Conservation (phyloP, 345 rosid genomes). For the Eucalyptus marginata region DNA sequence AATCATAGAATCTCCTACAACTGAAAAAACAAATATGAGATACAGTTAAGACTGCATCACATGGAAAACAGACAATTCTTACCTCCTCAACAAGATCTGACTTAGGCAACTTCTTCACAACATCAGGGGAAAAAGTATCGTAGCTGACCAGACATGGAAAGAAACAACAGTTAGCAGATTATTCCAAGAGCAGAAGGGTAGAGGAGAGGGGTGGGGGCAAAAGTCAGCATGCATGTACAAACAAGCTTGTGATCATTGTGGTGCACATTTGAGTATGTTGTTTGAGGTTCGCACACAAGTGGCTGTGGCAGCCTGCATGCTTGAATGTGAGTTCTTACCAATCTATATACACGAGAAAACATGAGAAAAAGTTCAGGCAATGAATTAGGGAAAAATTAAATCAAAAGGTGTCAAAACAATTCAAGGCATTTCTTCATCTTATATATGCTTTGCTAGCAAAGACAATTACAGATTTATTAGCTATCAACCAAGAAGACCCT, state of each 20-base stretch:
- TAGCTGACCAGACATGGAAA: constrained; percentile 34
- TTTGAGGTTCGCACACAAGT: not conserved
- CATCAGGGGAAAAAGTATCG: constrained; percentile 74
- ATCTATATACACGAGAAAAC: not conserved
- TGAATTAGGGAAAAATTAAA: not conserved
- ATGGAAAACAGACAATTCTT: not conserved
- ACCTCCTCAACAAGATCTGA: constrained; percentile 81
- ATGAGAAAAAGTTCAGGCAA: not conserved
- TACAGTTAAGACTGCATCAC: not conserved
- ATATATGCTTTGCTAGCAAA: not conserved
- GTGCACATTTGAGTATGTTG: not conserved
- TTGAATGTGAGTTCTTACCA: not conserved
- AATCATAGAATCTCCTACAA: not conserved
- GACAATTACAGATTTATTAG: not conserved
- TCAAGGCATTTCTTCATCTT: not conserved
- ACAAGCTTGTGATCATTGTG: not conserved
- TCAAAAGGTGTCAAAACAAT: not conserved
- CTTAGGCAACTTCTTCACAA: constrained; percentile 74
- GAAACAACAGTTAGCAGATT: not conserved
- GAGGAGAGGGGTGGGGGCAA: not conserved
- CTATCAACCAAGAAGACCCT: not conserved
- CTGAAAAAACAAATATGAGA: not conserved
- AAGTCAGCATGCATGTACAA: not conserved
- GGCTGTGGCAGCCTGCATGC: not conserved
- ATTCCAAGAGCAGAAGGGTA: not conserved